Base-by-base conservation (phyloP, 441 rosid species). In the Gossypium aridum region DNA sequence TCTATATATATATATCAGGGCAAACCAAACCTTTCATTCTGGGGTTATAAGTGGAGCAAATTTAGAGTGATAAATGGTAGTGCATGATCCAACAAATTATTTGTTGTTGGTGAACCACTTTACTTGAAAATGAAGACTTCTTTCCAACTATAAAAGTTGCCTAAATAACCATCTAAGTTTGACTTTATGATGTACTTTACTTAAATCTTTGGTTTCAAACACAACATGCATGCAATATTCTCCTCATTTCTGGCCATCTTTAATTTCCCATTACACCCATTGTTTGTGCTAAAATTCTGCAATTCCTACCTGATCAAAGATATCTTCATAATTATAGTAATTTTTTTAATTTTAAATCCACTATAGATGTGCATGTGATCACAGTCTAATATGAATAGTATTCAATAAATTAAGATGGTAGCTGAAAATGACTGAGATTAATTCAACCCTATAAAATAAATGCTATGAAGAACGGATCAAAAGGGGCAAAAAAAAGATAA, bases 91-190 rank as follows among this genome's bases (percentile, higher is more conserved):
- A 66, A 43, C 31, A 65, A 64, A 65, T 65, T 13, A 12, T 37
- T 22, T 22, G 68, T 60, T 65, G n/a, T 71, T 59, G 69, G 78
- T 65, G 76, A 74, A 53, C 78, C 63, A 65, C 78, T 77, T 74
- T 75, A 26, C 80, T 74, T 77, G 55, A 9, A 63, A 64, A 64
- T 8, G 28, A 10, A 64, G 20, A 64, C 22, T 64, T 17, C n/a
- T 63, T 39, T 39, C 47, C 7, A 39, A 34, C 25, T 45, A 17
- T 3, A 39, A 61, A 64, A 63, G 19, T 5, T 16, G n/a, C 70
- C 59, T 25, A 28, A 23, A 0, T 9, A 34, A 7, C 4, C 43
- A 69, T 69, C 10, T 14, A 8, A 59, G 16, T 37, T 64, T 64
- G 68, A 49, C 19, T 23, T 47, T 54, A 8, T n/a, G n/a, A 1